Evolutionary conservation across 2,329 filamentous ascomycete species (phyloP), one percentile per base, ranked within the genome.

Genomic region (Xylariaceae sp.): DNA sequence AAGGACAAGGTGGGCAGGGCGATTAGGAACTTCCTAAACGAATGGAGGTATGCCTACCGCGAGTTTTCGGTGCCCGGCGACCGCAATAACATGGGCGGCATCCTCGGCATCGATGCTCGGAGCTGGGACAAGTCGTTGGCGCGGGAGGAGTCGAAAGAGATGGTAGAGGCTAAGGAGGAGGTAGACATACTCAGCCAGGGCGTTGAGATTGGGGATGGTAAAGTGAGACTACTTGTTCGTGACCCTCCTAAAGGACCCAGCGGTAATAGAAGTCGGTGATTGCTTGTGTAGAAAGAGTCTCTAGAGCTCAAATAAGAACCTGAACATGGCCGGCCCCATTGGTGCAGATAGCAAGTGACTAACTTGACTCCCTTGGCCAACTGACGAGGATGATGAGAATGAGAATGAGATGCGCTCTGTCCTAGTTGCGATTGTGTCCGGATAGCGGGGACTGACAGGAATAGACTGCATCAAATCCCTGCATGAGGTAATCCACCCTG

Each of bases 1-100:
- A 97, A 97, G 72, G 94, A 99, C 74, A 99, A 99, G 75, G 91
- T 99, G 29, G 93, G 93, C 68, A 96, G 96, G 75, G 92, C 92
- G 1, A 87, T 97, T 58, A 87, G 94, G 49, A 85, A 83, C 62
- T 97, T 95, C 75, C 77, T 99, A 50, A 95, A 93, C 68, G 93
- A 97, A 70, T 96, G 92, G 92, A 85, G 91, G 58, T 99, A 97
- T 70, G 89, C 91, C 0, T 99, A 93, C 74, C 88, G 93, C 49
- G 94, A 99, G 73, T 99, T 99, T 73, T 94, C 89, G 30, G 92
- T 97, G 8, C 92, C 92, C 2, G 93, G 93, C n/a, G 94, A 97
- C 72, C 84, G 91, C 50, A 87, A 86, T 70, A 87, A 81, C 68
- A 86, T 87, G 75, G 92, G 92, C 54, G 93, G 94, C 36, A 88